Conservation (phyloP, 306 rosid genomes). For the Dryas drummondii region DNA sequence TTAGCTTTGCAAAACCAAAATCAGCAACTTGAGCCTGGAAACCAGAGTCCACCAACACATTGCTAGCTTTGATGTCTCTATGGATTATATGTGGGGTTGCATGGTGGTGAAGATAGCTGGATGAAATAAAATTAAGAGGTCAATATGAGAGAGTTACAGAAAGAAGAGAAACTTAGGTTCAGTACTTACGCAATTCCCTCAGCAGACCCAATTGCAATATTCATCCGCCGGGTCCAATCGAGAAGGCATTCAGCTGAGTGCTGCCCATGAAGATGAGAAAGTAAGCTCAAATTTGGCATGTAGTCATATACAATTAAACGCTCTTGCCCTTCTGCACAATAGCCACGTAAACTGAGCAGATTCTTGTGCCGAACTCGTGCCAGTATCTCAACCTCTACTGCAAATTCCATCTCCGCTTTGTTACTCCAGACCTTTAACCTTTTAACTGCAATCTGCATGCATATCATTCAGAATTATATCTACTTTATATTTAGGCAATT, state of each 20-base stretch:
- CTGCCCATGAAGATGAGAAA: conserved; percentile 95
- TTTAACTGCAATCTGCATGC: conserved; percentile 82
- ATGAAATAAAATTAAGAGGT: conserved; percentile 22
- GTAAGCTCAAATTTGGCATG: conserved; percentile 90
- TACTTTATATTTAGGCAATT: neutral
- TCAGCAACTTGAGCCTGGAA: conserved; percentile 88
- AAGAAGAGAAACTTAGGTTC: neutral
- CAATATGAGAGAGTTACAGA: conserved; percentile 5
- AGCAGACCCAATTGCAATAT: conserved; percentile 84
- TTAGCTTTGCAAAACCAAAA: conserved; percentile 93
- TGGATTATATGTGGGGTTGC: conserved; percentile 93
- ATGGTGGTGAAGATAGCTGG: conserved; percentile 93
- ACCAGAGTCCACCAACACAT: conserved; percentile 71
- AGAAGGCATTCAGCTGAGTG: conserved; percentile 87
- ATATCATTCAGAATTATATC: conserved; percentile 20
- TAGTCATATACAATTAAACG: conserved; percentile 88
- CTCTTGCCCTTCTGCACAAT: conserved; percentile 98
- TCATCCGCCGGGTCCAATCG: conserved; percentile 84
- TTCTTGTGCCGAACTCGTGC: conserved; percentile 97
- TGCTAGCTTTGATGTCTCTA: conserved; percentile 88
- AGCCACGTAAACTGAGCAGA: conserved; percentile 89
- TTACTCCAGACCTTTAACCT: conserved; percentile 95
- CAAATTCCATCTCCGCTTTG: conserved; percentile 91
- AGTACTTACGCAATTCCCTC: conserved; percentile 86
- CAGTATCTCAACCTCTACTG: conserved; percentile 92